Percentiles rank a stretch among this genome's conserved stretches.
Conservation (phyloP, 1,139 yeast genomes). For the Torulaspora globosa region DNA sequence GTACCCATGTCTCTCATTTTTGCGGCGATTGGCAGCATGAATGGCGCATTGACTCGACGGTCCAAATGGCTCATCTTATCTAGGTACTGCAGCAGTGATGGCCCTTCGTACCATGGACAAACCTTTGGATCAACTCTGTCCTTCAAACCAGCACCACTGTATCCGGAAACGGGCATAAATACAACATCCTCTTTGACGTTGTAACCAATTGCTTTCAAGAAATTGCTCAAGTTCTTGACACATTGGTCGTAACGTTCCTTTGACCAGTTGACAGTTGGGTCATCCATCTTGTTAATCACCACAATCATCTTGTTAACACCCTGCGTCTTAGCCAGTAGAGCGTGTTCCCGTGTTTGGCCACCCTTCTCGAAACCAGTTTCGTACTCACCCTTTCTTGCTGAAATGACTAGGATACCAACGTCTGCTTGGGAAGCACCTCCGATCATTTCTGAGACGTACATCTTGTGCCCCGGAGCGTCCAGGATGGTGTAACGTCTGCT, state of each 20-base stretch:
- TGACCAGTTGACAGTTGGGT: slow-evolving; percentile 93
- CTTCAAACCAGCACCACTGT: slow-evolving; percentile 94
- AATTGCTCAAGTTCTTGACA: slow-evolving; percentile 69
- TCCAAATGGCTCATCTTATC: slow-evolving; percentile 77
- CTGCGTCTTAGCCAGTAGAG: slow-evolving; percentile 82
- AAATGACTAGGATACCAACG: slow-evolving; percentile 85
- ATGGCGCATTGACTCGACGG: slow-evolving; percentile 89
- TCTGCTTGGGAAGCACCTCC: slow-evolving; percentile 99
- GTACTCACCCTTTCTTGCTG: slow-evolving; percentile 91
- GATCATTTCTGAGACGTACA: slow-evolving; percentile 98
- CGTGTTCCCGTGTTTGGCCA: slow-evolving; percentile 94
- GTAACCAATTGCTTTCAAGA: slow-evolving; percentile 89
- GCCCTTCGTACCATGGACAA: slow-evolving; percentile 94
- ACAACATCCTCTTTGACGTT: slow-evolving; percentile 72
- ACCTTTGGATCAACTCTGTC: slow-evolving; percentile 66
- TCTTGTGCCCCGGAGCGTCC: slow-evolving; percentile 99
- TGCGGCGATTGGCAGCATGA: slow-evolving; percentile 92
- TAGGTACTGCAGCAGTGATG: slow-evolving; percentile 82
- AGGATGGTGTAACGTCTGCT: slow-evolving; percentile 95
- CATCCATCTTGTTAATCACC: slow-evolving; percentile 98
- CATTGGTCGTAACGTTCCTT: slow-evolving; percentile 96
- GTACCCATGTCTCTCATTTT: slow-evolving; percentile 97
- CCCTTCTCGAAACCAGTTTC: slow-evolving; percentile 94
- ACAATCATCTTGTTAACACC: slow-evolving; percentile 87
- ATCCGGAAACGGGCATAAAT: slow-evolving; percentile 97